Conservation (phyloP, 2,329 filamentous ascomycete genomes). For the Orbilia oligospora region DNA sequence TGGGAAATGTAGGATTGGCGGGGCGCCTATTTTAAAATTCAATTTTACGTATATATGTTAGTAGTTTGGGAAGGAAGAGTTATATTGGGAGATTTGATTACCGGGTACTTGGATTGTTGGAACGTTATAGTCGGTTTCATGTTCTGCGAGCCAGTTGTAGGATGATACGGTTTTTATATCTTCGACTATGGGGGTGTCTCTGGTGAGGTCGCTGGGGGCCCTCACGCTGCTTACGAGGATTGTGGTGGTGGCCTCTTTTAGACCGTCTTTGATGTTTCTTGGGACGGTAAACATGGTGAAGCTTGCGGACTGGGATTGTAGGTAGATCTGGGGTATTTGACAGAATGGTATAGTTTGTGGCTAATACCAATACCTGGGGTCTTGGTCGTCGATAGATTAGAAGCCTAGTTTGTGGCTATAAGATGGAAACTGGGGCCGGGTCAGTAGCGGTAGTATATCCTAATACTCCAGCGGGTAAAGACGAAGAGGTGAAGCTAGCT, state of each 20-base stretch:
- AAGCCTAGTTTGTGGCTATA: neutral
- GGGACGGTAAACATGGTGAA: neutral
- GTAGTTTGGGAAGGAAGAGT: too few relatives aligned
- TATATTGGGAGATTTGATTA: neutral
- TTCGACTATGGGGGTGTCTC: constrained; percentile 7
- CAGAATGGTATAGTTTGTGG: neutral
- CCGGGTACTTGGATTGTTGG: constrained; percentile 46
- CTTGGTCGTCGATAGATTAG: too few relatives aligned
- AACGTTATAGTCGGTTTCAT: neutral
- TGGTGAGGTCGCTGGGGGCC: neutral
- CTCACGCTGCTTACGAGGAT: neutral
- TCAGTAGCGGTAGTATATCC: too few relatives aligned
- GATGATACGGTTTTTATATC: constrained; percentile 19
- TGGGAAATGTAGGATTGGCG: constrained; percentile 28
- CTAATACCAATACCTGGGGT: too few relatives aligned
- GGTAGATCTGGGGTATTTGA: neutral
- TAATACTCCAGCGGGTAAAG: too few relatives aligned
- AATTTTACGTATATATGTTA: too few relatives aligned
- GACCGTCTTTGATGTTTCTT: neutral
- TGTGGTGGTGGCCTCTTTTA: neutral
- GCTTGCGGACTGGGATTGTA: neutral
- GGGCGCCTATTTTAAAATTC: constrained; percentile 21
- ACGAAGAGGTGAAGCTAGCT: neutral
- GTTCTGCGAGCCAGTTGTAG: constrained; percentile 39
- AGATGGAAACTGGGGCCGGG: too few relatives aligned